Percentiles rank a stretch among this genome's conserved stretches.
Evolutionary conservation across 2,329 filamentous ascomycete species (phyloP).

Genomic region (Alternaria brassicae): DNA sequence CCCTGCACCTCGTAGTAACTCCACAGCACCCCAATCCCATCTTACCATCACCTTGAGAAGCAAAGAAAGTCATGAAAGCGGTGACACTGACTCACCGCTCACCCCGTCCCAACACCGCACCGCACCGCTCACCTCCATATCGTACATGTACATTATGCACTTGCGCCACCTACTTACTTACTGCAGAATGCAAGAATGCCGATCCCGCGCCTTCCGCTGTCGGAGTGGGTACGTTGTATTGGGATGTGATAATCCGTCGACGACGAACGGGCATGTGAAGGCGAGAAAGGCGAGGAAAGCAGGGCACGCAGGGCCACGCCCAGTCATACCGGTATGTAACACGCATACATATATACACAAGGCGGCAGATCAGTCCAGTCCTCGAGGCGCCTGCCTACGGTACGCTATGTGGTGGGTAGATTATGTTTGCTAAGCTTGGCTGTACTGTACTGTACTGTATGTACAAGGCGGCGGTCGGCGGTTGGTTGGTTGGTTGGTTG

Average conservation of each 20-base stretch:
- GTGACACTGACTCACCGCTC: slow-evolving; percentile 3
- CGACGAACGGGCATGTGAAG: no score
- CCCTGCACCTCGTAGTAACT: not conserved
- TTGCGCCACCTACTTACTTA: not conserved
- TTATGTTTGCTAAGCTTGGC: not conserved
- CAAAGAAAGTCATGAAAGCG: not conserved
- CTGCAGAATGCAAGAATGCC: not conserved
- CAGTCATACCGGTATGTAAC: no score
- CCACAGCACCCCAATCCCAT: not conserved
- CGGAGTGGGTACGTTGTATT: no score
- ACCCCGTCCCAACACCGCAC: not conserved
- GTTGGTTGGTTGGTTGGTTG: no score
- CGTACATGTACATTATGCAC: not conserved
- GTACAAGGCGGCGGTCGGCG: no score
- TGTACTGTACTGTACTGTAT: no score
- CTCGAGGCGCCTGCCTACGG: no score
- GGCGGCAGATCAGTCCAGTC: no score
- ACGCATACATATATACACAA: no score
- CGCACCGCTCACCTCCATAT: not conserved
- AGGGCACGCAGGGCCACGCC: no score
- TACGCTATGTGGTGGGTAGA: no score
- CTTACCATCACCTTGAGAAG: not conserved
- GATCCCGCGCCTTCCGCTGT: not conserved
- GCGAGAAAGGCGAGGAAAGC: not conserved
- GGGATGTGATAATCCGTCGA: no score